Conservation (phyloP, 2,329 filamentous ascomycete species). For the Cadophora luteo-olivacea region DNA sequence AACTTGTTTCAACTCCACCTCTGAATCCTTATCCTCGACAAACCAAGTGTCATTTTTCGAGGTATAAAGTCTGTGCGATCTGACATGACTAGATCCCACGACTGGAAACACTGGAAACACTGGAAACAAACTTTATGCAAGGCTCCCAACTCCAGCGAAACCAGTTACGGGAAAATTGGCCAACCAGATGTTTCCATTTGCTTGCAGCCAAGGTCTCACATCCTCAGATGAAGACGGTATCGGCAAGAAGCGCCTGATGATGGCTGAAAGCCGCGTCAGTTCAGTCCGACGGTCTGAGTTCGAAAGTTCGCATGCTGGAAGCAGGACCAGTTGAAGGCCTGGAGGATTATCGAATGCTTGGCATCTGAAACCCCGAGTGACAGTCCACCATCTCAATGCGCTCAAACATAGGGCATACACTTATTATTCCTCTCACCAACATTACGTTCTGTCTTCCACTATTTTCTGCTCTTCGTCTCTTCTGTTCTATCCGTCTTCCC, state of each 20-base stretch:
- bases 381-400: constrained; percentile 14
- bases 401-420: constrained; percentile 14
- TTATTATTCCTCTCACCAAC: background rate
- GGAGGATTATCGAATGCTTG: constrained; percentile 10
- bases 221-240: constrained; percentile 1
- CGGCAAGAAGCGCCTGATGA: too few relatives aligned
- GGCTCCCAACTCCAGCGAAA: background rate
- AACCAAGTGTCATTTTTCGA: background rate
- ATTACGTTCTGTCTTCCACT: background rate
- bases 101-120: background rate
- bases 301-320: background rate
- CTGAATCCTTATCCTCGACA: constrained; percentile 6
- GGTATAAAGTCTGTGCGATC: constrained; percentile 1
- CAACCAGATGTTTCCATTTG: background rate
- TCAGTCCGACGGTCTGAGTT: background rate
- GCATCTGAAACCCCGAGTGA: constrained; percentile 27
- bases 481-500: background rate
- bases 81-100: background rate
- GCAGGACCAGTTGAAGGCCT: background rate
- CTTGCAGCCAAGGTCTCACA: background rate
- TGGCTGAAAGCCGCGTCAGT: constrained; percentile 20
- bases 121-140: background rate
- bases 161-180: background rate
- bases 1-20: constrained; percentile 3
- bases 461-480: constrained; percentile 6